Evolutionary conservation across 495 filamentous ascomycete genomes (phyloP), one percentile per base, ranked within the genome.

Genomic region (Lasiosphaeris hirsuta): DNA sequence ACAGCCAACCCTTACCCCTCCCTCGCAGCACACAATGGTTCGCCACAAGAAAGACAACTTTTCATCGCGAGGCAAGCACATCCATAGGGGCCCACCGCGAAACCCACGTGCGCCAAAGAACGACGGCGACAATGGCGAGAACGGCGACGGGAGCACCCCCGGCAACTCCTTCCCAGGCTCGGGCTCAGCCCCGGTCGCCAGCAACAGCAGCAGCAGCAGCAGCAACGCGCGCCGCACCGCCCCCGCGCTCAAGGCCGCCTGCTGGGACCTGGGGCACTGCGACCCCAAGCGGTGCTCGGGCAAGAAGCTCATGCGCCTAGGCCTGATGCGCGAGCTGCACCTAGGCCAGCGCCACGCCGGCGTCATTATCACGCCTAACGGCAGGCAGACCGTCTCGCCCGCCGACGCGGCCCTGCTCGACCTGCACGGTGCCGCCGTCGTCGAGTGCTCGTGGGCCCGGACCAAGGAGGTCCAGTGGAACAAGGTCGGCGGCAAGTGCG

Each of bases 231-330:
- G 59, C 49, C 57, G 59, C 39, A 67, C 90, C 34, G 69, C 83
- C 39, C 69, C 90, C 34, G 69, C 83, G 11, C 96, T 89, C 81
- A 91, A 89, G 77, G 95, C 94, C 44, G 94, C 93, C 37, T 96
- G 93, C 68, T 98, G 94, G 94, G 94, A 98, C 71, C 77, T 98
- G 37, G 91, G 90, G 47, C 94, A 98, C 71, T 98, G 94, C 75
- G 94, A 98, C 70, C 92, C 92, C 7, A 97, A 97, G 71, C 79
- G 95, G 63, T 98, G 94, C 71, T 97, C 93, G 0, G 94, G 94
- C 11, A 97, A 98, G 76, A 84, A 88, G 52, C 80, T 98, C 38
- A 95, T 97, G 79, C 84, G 88, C 63, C 82, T 95, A 33, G 92
- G 93, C 1, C 72, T 97, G 53, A 96, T 98, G 93, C 85, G 94